Conservation (phyloP, 176 grass and related monocot genomes). For the Hyparrhenia diplandra region DNA sequence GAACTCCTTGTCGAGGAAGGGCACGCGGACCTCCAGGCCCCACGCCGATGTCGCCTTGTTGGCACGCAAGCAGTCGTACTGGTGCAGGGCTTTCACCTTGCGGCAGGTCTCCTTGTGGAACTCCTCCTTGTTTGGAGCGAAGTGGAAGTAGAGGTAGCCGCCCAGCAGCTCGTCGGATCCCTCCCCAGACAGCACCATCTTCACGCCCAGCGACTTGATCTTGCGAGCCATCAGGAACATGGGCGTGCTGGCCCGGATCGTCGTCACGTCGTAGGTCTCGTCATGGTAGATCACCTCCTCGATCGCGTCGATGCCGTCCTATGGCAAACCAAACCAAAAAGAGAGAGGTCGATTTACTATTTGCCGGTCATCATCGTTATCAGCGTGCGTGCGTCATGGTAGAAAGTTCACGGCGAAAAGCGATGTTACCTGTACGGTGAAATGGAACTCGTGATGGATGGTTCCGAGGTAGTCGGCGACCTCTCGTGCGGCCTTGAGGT, state of each 20-base stretch:
- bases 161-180: constrained; percentile 94
- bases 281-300: constrained; percentile 96
- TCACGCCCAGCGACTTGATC: constrained; percentile 92
- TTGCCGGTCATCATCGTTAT: not conserved
- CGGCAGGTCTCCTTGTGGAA: constrained; percentile 89
- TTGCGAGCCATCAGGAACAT: constrained; percentile 99
- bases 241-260: constrained; percentile 91
- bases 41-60: constrained; percentile 93
- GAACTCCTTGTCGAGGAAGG: constrained; percentile 97
- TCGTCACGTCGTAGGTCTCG: constrained; percentile 93
- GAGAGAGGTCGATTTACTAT: not conserved
- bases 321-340: not conserved
- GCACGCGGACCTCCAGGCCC: constrained; percentile 92
- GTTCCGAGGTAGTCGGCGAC: constrained; percentile 86
- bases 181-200: constrained; percentile 98
- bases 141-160: constrained; percentile 98
- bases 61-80: constrained; percentile 92
- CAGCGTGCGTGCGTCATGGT: not conserved
- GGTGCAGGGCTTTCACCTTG: constrained; percentile 89
- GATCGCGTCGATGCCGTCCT: constrained; percentile 98
- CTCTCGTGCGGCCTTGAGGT: constrained; percentile 77
- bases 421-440: constrained; percentile 80
- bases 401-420: not conserved
- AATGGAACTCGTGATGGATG: constrained; percentile 87
- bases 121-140: constrained; percentile 95